Base-by-base conservation (phyloP, 176 grass and related monocot genomes). In the Bolboschoenus planiculmis region DNA sequence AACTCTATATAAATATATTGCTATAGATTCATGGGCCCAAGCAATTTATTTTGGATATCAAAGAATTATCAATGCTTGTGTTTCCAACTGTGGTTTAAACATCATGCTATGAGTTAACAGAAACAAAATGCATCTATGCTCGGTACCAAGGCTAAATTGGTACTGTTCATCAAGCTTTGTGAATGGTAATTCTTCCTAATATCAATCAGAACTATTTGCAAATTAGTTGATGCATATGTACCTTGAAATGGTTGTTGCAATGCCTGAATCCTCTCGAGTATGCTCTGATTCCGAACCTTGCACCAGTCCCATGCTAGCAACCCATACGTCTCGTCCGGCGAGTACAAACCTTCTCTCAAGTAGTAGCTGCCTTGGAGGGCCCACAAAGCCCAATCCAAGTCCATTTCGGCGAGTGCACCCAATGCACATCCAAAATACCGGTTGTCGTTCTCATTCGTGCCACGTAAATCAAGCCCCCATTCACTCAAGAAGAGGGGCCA, bases 341-440 rank as follows among this genome's bases (percentile, higher is more conserved):
- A 87, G 1, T 50, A 40, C 26, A 67, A 79, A 36, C 93, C 90
- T 85, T 96, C 51, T 36, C 93, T 76, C 42, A 92, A 56, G 24
- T 90, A 90, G 83, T 97, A 97, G 80, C 85, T 97, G 15, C 93
- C 93, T 76, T 85, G 88, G 80, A 97, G 79, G 58, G 71, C 43
- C 90, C 93, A 97, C 73, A 92, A 76, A 5, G 85, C 90, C 93
- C 88, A 91, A 78, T 96, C 93, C 43, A 96, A 85, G 83, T 97
- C 93, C 65, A 82, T 79, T 48, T 91, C 88, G 0, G 87, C 87
- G 4, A 84, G 74, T 13, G 85, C 85, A 21, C 86, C 83, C 30
- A 86, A 59, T 1, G 81, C 21, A 72, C 90, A 92, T 3, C 75
- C 82, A 15, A 84, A 70, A 78, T 66, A 97, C 13, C 90, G 83